These are phyloP conservation scores for Telfairia occidentalis DNA, from an alignment of 331 rosid genomes.

Conservation along the genomic window DNA sequence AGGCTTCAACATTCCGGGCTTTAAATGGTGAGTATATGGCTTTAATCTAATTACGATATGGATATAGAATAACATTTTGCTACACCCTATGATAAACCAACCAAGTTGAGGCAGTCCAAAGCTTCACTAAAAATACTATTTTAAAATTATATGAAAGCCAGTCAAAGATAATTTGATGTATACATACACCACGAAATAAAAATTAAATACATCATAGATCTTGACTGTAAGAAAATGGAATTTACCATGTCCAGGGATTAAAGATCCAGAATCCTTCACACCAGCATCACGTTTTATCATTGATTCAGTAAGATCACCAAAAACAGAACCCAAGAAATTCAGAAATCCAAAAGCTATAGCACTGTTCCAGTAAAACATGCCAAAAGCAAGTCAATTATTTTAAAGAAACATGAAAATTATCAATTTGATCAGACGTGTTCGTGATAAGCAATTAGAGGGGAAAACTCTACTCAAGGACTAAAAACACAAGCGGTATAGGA, in stretches of 20 bases:
- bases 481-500: not conserved
- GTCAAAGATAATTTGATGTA: not conserved
- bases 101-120: not conserved
- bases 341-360: conserved; percentile 71
- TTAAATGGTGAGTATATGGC: not conserved
- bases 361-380: conserved; percentile 26
- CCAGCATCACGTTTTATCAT: conserved; percentile 98
- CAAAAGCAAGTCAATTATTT: not conserved
- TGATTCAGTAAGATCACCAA: conserved; percentile 95
- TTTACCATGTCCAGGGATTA: conserved; percentile 96
- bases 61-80: not conserved
- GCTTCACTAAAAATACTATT: not conserved
- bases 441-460: not conserved
- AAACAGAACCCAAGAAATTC: conserved; percentile 70
- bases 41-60: not conserved
- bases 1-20: not conserved
- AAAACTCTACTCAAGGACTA: not conserved
- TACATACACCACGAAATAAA: not conserved
- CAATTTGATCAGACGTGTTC: not conserved
- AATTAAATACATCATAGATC: not conserved
- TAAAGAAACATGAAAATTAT: not conserved
- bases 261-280: conserved; percentile 88
- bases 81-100: not conserved
- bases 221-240: conserved; percentile 12
- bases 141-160: not conserved